Base-by-base conservation (phyloP, 2,329 filamentous ascomycete species). In the Botrytis byssoidea region DNA sequence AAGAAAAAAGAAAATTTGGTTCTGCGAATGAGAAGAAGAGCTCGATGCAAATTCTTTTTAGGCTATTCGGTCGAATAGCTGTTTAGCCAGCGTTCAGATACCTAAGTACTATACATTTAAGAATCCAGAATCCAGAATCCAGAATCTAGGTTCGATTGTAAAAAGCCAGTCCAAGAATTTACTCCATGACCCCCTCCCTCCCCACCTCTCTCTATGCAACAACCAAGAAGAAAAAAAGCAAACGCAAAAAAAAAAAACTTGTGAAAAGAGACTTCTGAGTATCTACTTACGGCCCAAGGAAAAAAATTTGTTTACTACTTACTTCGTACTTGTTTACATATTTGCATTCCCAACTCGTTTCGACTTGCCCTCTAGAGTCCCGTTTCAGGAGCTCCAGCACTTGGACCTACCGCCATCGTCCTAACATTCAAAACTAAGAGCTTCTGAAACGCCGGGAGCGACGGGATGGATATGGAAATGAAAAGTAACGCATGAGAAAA, bases 331-430 rank as follows among this genome's bases (percentile, higher is more conserved):
- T 55, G 48, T 55, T 55, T 55, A 55, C 25, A n/a, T 55, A 12
- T n/a, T 55, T 55, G 14, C 25, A 55, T 16, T 25, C 12, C 48
- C 25, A n/a, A 16, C 48, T 55, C 48, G 48, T 55, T 55, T 55
- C 48, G 48, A 55, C 48, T n/a, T 55, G 48, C 51, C 9, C 10
- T 51, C n/a, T 18, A 3, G 14, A 29, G n/a, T 57, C 14, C 14
- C 6, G 51, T 57, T 57, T 57, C 51, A 57, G 51, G n/a, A 57
- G 51, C 51, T 57, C 51, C 6, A 57, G n/a, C 51, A 57, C 51
- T 57, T 57, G 51, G 51, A 57, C n/a, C 51, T 57, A 57, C n/a
- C n/a, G 51, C n/a, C n/a, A 57, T 57, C n/a, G 51, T 57, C 51
- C 51, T 57, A 57, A 57, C 51, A 57, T 57, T 14, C n/a, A 29